Percentiles rank a stretch among this genome's conserved stretches.
Evolutionary conservation across 345 rosid species (phyloP).

Genomic region (Gossypium ekmanianum): DNA sequence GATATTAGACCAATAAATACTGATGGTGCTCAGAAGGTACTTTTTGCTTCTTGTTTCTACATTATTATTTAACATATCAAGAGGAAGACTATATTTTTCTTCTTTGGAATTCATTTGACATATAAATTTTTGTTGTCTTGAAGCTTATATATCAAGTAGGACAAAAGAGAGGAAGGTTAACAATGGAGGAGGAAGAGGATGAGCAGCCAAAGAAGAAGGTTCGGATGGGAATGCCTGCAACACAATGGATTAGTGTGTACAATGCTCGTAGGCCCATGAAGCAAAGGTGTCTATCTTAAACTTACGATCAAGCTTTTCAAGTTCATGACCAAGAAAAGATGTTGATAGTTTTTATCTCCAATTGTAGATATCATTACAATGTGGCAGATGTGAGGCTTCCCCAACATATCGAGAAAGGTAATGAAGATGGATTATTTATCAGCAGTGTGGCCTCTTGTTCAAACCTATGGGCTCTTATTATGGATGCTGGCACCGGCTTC

Average conservation of each 20-base stretch:
- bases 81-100: not conserved
- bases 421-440: conserved; percentile 81
- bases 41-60: conserved; percentile 12
- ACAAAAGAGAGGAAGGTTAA: conserved; percentile 88
- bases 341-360: conserved; percentile 21
- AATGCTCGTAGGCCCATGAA: conserved; percentile 97
- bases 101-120: conserved; percentile 13
- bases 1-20: conserved; percentile 95
- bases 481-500: conserved; percentile 97
- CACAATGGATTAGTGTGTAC: conserved; percentile 97
- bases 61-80: not conserved
- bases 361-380: conserved; percentile 87
- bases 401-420: conserved; percentile 86
- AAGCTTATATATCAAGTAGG: conserved; percentile 95
- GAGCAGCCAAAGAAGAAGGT: conserved; percentile 94
- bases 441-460: conserved; percentile 91
- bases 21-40: conserved; percentile 96
- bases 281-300: conserved; percentile 56
- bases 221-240: conserved; percentile 98
- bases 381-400: conserved; percentile 76
- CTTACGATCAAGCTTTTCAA: conserved; percentile 12
- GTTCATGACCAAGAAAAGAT: conserved; percentile 4
- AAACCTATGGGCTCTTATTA: conserved; percentile 92
- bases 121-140: conserved; percentile 29
- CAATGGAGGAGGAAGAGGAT: conserved; percentile 85